Evolutionary conservation across 2,329 filamentous ascomycete genomes (phyloP), one percentile per base, ranked within the genome.

Genomic region (Spiromastix sp.): DNA sequence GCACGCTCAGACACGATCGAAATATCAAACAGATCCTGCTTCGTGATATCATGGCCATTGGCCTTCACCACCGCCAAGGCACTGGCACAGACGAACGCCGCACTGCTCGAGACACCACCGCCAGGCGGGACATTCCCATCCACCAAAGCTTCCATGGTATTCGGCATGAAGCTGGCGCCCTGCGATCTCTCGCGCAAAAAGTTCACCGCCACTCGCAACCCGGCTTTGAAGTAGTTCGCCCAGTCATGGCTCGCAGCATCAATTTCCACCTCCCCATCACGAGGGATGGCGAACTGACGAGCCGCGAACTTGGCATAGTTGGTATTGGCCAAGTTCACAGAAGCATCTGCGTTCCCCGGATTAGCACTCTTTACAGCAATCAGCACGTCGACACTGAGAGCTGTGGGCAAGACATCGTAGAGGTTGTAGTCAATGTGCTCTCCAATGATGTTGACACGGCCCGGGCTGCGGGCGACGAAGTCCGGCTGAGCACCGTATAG

Each of bases 341-440:
- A 80, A 1, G 71, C 66, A 32, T 71, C 70, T 13, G 64, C 58
- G 19, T 60, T 59, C 11, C 43, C 25, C 4, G 54, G 43, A 7
- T 57, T 51, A 22, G 71, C 59, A 18, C 68, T 57, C 18, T 70
- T 68, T 38, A 95, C 83, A 34, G 89, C 91, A 52, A 98, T 74
- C 40, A 98, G 72, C 38, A 86, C 81, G 60, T 98, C 91, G 43
- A 85, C 83, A 4, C 83, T 85, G 47, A 96, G 86, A 43, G 89
- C 91, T 77, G 95, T 95, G 34, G 91, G 91, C 16, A 98, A 71
- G 40, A 95, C 87, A 48, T 91, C 80, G 68, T 96, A 98, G 13
- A 98, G 75, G 10, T 85, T 94, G 66, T 98, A 98, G 67, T 98
- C 91, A 52, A 98, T 94, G 66, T 98, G 91, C 71, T 98, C 91